These are phyloP conservation scores for cucumber (Cucumis sativus) DNA, from an alignment of 306 rosid species.

Conservation along the genomic window DNA sequence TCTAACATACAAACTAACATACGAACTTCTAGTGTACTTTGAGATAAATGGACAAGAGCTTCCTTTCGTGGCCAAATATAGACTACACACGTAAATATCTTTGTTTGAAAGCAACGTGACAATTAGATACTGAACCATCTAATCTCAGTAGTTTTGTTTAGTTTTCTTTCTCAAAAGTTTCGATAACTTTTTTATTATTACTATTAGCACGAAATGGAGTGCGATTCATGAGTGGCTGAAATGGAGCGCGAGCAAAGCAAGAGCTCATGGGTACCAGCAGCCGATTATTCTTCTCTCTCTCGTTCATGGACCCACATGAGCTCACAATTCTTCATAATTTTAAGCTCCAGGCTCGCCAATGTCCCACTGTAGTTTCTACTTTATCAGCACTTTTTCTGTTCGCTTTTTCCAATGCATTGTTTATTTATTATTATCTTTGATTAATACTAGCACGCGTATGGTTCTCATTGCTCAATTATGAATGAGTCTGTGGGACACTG, in stretches of 20 bases:
- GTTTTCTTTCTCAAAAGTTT: not conserved
- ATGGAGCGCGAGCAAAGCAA: not conserved
- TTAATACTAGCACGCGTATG: not conserved
- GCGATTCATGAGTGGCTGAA: not conserved
- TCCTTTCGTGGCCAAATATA: too few species aligned
- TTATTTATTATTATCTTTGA: not conserved
- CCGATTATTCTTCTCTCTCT: not conserved
- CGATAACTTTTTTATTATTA: too few species aligned
- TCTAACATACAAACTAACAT: too few species aligned
- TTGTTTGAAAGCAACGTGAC: not conserved
- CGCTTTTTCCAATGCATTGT: not conserved
- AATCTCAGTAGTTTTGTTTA: too few species aligned
- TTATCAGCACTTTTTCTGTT: not conserved
- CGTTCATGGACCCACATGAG: not conserved
- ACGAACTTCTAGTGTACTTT: too few species aligned
- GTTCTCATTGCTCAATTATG: not conserved
- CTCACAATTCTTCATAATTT: not conserved
- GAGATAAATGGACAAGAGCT: too few species aligned
- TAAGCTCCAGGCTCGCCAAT: not conserved
- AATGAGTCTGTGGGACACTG: not conserved
- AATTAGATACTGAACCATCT: not conserved
- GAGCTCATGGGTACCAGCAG: not conserved
- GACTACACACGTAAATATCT: too few species aligned
- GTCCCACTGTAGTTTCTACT: not conserved
- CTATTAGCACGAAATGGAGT: too few species aligned